Base-by-base conservation (phyloP, 2,329 filamentous ascomycete species). In the Beauveria caledonica region DNA sequence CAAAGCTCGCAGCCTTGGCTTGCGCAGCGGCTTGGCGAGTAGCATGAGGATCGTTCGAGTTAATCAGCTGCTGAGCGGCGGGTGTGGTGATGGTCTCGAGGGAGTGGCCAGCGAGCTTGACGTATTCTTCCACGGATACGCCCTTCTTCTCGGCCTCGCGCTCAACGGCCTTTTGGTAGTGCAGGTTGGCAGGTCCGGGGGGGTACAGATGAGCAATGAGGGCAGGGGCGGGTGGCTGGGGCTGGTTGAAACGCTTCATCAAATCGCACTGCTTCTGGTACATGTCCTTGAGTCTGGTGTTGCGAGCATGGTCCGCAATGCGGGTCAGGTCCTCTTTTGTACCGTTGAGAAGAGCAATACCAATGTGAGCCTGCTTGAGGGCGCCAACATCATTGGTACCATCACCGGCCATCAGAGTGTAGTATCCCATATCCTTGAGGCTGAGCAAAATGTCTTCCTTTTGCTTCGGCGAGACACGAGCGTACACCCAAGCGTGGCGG, bases 371-470 rank as follows among this genome's bases (percentile, higher is more conserved):
- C 77, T 99, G 94, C 80, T 99, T 99, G 70, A 99, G 79, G 49
- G 94, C 94, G 65, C 94, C 94, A 60, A 99, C 94, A 70, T 99
- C 94, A 73, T 99, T 99, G 60, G 94, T 99, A 64, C 94, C 94
- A 70, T 99, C 94, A 74, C 94, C 94, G 68, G 92, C 95, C 94
- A 99, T 99, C 64, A 99, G 83, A 33, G 94, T 99, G 63, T 94
- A 97, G 78, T 99, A 99, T 54, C 94, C 94, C 77, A 91, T 89
- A 69, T 96, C 92, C 77, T 96, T 97, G 63, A 97, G 84, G 42
- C 94, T 94, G 23, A 96, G 84, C n/a, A 99, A 81, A 69, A 99
- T 97, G 59, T 97, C 92, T 74, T 99, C 94, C 78, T 99, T 99
- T 70, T 99, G 94, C 80, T 96, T 97, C 9, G 94, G 94, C 1